Evolutionary conservation across 1,284 basidiomycete species (phyloP).

Genomic region (Phylloporus sp.): DNA sequence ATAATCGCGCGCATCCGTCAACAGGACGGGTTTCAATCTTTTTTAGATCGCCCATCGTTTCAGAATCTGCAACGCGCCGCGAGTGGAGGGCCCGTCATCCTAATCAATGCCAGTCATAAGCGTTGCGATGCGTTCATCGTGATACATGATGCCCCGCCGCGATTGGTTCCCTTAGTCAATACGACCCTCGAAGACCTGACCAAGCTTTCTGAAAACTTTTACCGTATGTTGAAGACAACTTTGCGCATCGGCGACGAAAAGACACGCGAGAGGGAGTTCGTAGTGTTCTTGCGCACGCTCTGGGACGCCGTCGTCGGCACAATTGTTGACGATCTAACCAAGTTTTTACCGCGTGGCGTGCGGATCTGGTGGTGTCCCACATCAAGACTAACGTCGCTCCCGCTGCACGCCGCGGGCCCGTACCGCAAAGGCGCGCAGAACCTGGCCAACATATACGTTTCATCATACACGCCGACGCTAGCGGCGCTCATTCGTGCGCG

Average conservation of each 20-base stretch:
- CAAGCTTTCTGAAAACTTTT: conserved; percentile 21
- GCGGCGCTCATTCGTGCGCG: conserved; percentile 41
- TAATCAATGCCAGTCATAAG: conserved; percentile 41
- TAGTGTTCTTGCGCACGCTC: conserved; percentile 34
- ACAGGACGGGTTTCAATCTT: conserved; percentile 38
- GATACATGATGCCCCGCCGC: conserved; percentile 24
- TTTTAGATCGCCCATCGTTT: conserved; percentile 36
- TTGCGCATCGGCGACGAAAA: conserved; percentile 32
- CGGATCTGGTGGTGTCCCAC: conserved; percentile 58
- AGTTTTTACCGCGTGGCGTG: conserved; percentile 33
- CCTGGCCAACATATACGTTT: conserved; percentile 43
- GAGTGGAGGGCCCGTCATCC: conserved; percentile 46
- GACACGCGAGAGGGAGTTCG: conserved; percentile 28
- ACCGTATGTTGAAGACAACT: conserved; percentile 23
- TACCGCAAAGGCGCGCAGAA: conserved; percentile 26
- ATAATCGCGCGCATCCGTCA: conserved; percentile 34
- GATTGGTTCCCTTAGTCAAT: conserved; percentile 31
- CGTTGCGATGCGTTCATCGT: conserved; percentile 44
- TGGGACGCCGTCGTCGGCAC: conserved; percentile 44
- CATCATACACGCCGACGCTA: conserved; percentile 49
- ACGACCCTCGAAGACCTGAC: conserved; percentile 24
- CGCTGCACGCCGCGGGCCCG: conserved; percentile 51
- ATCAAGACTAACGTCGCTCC: conserved; percentile 43
- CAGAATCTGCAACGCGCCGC: conserved; percentile 36
- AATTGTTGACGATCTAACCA: conserved; percentile 36